Conservation (phyloP, 2,329 filamentous ascomycete species). For the Diaporthe ampelina region DNA sequence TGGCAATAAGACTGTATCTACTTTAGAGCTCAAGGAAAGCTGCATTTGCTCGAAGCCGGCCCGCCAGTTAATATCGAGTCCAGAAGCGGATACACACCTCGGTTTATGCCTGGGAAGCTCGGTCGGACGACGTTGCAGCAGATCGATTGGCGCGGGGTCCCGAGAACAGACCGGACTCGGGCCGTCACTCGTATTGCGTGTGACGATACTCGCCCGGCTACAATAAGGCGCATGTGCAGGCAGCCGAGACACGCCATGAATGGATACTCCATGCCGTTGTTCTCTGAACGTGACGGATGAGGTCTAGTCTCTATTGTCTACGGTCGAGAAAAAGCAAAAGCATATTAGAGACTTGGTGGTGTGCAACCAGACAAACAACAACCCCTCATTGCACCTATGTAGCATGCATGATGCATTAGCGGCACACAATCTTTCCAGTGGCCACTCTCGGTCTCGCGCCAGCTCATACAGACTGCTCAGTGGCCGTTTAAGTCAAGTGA, state of each 20-base stretch:
- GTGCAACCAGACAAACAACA: neutral
- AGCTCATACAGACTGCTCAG: neutral
- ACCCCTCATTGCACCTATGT: neutral
- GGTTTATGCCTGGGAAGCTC: neutral
- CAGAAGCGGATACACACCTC: neutral
- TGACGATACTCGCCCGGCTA: neutral
- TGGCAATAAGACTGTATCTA: neutral
- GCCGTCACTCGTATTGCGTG: conserved; percentile 21
- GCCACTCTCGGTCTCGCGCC: neutral
- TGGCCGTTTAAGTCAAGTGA: neutral
- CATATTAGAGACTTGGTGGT: neutral
- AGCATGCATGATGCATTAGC: neutral
- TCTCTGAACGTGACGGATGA: neutral
- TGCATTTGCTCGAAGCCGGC: conserved; percentile 16
- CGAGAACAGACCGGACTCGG: neutral
- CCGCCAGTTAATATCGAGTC: neutral
- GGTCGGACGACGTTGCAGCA: neutral
- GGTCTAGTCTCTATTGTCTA: neutral
- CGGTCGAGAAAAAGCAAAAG: neutral
- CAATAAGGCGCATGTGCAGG: conserved; percentile 12
- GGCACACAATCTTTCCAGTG: too few relatives aligned
- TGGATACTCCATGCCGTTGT: neutral
- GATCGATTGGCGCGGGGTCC: conserved; percentile 22
- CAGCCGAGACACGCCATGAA: conserved; percentile 5
- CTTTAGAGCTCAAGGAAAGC: neutral